Evolutionary conservation across 345 rosid genomes (phyloP).

Genomic region (Citrus inodora): DNA sequence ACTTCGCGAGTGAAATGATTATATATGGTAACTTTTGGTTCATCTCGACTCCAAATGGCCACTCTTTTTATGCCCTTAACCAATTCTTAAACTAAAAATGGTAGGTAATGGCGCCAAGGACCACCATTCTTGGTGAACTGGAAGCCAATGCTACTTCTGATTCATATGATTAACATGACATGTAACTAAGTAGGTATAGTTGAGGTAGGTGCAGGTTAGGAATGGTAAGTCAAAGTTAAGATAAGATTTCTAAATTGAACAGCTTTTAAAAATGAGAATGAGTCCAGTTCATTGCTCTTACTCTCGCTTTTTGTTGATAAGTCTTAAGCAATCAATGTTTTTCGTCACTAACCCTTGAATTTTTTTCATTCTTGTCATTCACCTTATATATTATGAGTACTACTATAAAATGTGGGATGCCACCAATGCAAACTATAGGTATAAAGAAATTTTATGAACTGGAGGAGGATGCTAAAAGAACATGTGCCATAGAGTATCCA

Average conservation of each 20-base stretch:
- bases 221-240: not conserved
- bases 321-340: too few species aligned
- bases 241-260: not conserved
- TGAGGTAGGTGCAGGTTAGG: constrained; percentile 5
- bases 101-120: constrained; percentile 4
- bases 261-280: not conserved
- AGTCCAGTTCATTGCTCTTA: too few species aligned
- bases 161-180: not conserved
- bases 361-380: too few species aligned
- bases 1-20: not conserved
- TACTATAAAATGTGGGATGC: too few species aligned
- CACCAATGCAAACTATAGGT: too few species aligned
- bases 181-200: not conserved
- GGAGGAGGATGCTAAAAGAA: too few species aligned
- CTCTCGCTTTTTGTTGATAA: too few species aligned
- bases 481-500: too few species aligned
- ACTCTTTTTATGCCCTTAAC: not conserved
- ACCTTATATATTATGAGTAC: too few species aligned
- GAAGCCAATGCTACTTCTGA: not conserved
- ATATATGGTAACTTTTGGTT: not conserved
- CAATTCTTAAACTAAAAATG: not conserved
- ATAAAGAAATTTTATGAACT: too few species aligned
- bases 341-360: too few species aligned
- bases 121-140: constrained; percentile 3
- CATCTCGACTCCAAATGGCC: not conserved